A percentile compares a stretch with the other conserved stretches of the same genome.
phyloP scores from a whole-genome alignment of 148 eudicot genomes.

The Dysphania ambrosioides region DNA sequence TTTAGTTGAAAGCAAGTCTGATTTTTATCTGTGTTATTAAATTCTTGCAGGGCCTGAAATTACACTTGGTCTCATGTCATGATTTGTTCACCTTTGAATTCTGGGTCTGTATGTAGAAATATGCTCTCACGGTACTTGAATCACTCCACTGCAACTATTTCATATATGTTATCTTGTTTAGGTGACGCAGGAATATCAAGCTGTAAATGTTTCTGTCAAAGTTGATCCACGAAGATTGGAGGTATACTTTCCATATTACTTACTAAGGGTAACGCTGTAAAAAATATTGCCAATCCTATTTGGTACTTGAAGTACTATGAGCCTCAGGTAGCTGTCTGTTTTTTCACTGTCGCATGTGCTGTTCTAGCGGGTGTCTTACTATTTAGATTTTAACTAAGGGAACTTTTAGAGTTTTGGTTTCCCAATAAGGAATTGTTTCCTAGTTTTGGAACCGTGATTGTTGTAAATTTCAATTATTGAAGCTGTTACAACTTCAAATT shows the following conservation, averaged over 20 bases:
- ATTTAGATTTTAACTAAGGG: background rate
- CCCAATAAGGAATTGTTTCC: background rate
- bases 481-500: no score
- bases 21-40: background rate
- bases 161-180: constrained; percentile 25
- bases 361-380: background rate
- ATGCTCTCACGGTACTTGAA: background rate
- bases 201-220: constrained; percentile 73
- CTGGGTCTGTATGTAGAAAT: constrained; percentile 61
- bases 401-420: background rate
- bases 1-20: background rate
- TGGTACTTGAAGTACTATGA: background rate
- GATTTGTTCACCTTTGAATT: constrained; percentile 84
- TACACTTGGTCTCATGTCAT: constrained; percentile 69
- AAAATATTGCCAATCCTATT: background rate
- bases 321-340: background rate
- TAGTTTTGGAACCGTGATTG: background rate
- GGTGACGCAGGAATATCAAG: constrained; percentile 79
- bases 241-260: constrained; percentile 33
- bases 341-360: background rate
- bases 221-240: constrained; percentile 54
- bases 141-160: background rate
- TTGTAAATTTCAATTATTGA: no score
- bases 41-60: constrained; percentile 61
- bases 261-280: background rate